phyloP scores from a whole-genome alignment of 2,329 filamentous ascomycete genomes.

The Alternaria dauci region DNA sequence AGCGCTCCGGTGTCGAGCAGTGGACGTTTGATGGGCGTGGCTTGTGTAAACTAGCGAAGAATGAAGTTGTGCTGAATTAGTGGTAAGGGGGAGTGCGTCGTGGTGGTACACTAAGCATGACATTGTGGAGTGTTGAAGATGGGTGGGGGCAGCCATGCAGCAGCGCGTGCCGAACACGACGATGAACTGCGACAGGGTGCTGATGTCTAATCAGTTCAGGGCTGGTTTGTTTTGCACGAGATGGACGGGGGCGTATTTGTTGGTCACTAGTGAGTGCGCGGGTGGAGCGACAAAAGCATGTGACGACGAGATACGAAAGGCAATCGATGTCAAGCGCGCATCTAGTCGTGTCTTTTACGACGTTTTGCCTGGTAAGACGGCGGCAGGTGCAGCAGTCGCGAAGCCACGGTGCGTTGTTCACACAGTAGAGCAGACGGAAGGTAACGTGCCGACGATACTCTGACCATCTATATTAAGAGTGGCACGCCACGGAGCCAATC shows the following conservation, averaged over 20 bases:
- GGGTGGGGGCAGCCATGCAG: not conserved
- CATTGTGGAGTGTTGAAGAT: not conserved
- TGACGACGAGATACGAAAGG: constrained; percentile 20
- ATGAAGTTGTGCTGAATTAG: constrained; percentile 6
- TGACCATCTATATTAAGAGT: constrained; percentile 38
- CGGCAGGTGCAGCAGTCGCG: not conserved
- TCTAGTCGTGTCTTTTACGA: not conserved
- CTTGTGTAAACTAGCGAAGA: not conserved
- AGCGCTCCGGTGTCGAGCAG: not conserved
- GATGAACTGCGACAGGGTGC: constrained; percentile 1
- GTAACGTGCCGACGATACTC: constrained; percentile 30
- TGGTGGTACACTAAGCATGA: constrained; percentile 20
- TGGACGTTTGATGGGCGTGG: not conserved
- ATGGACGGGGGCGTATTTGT: constrained; percentile 4
- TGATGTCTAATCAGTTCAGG: constrained; percentile 5
- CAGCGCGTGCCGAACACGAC: not conserved
- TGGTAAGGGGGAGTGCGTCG: not conserved
- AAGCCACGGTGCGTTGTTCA: constrained; percentile 13
- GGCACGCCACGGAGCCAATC: constrained; percentile 30
- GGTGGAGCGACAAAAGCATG: constrained; percentile 4
- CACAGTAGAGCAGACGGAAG: constrained; percentile 14
- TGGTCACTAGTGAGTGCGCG: constrained; percentile 4
- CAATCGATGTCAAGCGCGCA: constrained; percentile 13
- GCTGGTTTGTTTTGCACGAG: not conserved
- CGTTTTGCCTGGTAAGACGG: not conserved